A percentile compares a stretch with the other conserved stretches of the same genome.
Evolutionary conservation across 345 rosid genomes (phyloP).

Genomic region (Eucalyptus cloeziana): DNA sequence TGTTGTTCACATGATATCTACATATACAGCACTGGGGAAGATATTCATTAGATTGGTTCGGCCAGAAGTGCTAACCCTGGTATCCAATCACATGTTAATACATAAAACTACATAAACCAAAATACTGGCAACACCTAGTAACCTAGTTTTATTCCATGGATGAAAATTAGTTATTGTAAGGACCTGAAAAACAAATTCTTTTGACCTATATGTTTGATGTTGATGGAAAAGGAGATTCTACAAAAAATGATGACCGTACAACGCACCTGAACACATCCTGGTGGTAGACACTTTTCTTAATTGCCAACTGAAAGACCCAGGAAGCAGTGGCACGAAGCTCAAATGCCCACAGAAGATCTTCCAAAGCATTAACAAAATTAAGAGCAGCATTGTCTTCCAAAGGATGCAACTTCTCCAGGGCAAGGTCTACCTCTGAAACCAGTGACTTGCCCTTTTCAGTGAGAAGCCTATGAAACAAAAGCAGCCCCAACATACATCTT

Average conservation of each 20-base stretch:
- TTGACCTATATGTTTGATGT: not conserved
- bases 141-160: not conserved
- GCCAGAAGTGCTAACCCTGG: not conserved
- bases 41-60: not conserved
- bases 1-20: not conserved
- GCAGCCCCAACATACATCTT: not conserved
- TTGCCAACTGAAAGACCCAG: constrained; percentile 79
- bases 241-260: not conserved
- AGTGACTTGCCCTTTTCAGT: constrained; percentile 42
- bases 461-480: constrained; percentile 46
- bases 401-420: constrained; percentile 53
- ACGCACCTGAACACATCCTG: constrained; percentile 71
- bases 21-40: not conserved
- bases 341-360: constrained; percentile 89
- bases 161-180: not conserved
- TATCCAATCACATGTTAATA: not conserved
- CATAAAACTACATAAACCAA: not conserved
- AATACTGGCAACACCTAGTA: not conserved
- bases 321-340: constrained; percentile 88
- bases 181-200: not conserved
- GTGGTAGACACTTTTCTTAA: constrained; percentile 61
- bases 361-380: constrained; percentile 80
- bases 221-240: not conserved
- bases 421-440: constrained; percentile 55
- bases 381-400: constrained; percentile 77